Base-by-base conservation (phyloP, 1,284 basidiomycete species). In the Irpex sp. region DNA sequence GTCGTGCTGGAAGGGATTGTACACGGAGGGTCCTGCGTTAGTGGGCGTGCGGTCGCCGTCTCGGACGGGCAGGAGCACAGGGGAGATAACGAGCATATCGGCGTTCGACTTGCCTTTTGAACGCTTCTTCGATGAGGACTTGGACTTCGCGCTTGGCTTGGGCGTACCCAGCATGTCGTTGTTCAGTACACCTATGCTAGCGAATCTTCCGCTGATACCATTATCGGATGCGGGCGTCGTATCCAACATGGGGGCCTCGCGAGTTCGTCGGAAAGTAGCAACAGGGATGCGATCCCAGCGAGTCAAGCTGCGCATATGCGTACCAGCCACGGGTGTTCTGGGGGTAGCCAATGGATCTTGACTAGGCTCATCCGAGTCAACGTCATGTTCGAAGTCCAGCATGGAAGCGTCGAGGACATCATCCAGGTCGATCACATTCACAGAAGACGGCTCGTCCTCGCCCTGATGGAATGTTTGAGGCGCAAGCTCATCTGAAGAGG, bases 401-500 rank as follows among this genome's bases (percentile, higher is more conserved):
- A 91, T 84, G 0, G 90, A 85, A 0, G 86, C 78, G 64, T 93
- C 89, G 40, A 93, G 79, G n/a, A 93, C 90, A 67, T 93, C 91
- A 68, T 91, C 85, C n/a, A 93, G 80, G 60, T 86, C 82, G 58
- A 93, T 87, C 7, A 84, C 78, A 63, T 85, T 81, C n/a, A 82
- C 74, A 51, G 78, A 77, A 15, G 73, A 74, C 52, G 72, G 64
- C 17, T 64, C 65, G 11, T 72, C 71, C 2, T 75, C 74, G 1
- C 75, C 67, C 69, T 57, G 75, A 73, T 64, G 74, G 19, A 64
- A 62, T 9, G 64, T 60, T 77, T 61, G 76, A 72, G 31, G 66
- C 4, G 64, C 65, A 66, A 62, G 65, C 17, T 77, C 77, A 56
- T 78, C 77, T 58, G 77, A 75, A 37, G 71, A 67, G 37, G 72